Percentiles rank a stretch among this genome's conserved stretches.
phyloP scores from a whole-genome alignment of 2,329 filamentous ascomycete genomes.

The Sporothrix mexicana region DNA sequence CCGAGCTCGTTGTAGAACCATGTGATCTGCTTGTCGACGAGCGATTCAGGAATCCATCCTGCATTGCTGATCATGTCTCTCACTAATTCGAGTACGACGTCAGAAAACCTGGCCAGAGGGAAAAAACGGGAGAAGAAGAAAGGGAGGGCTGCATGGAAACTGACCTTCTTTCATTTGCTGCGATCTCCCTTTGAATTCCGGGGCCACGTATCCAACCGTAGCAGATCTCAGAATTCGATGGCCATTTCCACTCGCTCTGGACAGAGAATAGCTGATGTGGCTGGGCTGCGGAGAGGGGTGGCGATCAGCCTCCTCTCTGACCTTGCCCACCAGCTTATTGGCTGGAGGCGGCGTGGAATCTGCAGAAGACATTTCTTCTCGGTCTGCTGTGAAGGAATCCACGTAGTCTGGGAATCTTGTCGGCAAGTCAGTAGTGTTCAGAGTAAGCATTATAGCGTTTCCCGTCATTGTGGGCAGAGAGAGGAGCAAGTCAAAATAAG shows the following conservation, averaged over 20 bases:
- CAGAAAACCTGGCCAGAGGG: background rate
- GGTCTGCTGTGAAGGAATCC: slow-evolving; percentile 43
- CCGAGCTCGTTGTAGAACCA: slow-evolving; percentile 98
- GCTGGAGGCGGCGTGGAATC: slow-evolving; percentile 34
- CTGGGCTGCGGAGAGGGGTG: slow-evolving; percentile 87
- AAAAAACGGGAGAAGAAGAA: background rate
- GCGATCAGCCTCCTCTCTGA: slow-evolving; percentile 54
- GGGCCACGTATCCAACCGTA: slow-evolving; percentile 91
- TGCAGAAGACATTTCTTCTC: slow-evolving; percentile 44
- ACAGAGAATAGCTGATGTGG: slow-evolving; percentile 72
- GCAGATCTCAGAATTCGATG: slow-evolving; percentile 82
- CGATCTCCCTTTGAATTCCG: slow-evolving; percentile 89
- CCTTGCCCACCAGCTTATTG: slow-evolving; percentile 43
- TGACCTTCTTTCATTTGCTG: slow-evolving; percentile 84
- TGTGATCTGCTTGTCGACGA: slow-evolving; percentile 82
- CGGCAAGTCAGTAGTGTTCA: slow-evolving; percentile 44
- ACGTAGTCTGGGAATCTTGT: slow-evolving; percentile 46
- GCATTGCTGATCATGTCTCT: slow-evolving; percentile 78
- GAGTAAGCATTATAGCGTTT: slow-evolving; percentile 41
- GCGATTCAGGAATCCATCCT: slow-evolving; percentile 83
- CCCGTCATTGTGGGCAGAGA: slow-evolving; percentile 32
- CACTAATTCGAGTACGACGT: slow-evolving; percentile 56
- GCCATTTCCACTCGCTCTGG: slow-evolving; percentile 60
- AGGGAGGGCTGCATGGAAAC: slow-evolving; percentile 38
- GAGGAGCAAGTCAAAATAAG: background rate